Evolutionary conservation across 2,329 filamentous ascomycete species (phyloP).

Genomic region (Hirsutella minnesotensis): DNA sequence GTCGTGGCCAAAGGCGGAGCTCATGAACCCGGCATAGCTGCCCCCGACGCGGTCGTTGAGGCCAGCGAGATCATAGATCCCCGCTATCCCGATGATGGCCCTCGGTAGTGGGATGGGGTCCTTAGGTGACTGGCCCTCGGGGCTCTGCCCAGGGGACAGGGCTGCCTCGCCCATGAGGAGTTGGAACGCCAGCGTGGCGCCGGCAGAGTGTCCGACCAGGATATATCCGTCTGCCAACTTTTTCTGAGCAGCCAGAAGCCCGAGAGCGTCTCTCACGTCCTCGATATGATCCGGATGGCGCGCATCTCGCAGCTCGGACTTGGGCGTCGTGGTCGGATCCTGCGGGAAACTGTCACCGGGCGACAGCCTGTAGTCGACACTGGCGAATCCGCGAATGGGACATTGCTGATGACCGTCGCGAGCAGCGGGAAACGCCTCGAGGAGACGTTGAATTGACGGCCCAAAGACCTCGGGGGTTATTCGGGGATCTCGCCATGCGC

Average conservation of each 20-base stretch:
- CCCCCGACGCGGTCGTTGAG: conserved; percentile 34
- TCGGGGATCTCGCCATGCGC: conserved; percentile 50
- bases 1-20: conserved; percentile 47
- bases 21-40: conserved; percentile 45
- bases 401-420: conserved; percentile 10
- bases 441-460: conserved; percentile 30
- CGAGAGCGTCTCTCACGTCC: conserved; percentile 42
- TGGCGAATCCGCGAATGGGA: conserved; percentile 48
- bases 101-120: conserved; percentile 27
- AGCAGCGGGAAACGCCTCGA: conserved; percentile 10
- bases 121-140: not conserved
- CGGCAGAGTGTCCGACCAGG: conserved; percentile 50
- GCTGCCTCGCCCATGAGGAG: conserved; percentile 32
- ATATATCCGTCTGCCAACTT: conserved; percentile 38
- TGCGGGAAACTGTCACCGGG: conserved; percentile 33
- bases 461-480: conserved; percentile 33
- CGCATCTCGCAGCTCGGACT: conserved; percentile 27
- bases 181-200: conserved; percentile 53
- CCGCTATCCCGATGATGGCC: conserved; percentile 49
- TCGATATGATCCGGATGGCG: conserved; percentile 47
- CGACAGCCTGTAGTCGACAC: conserved; percentile 51
- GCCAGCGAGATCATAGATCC: conserved; percentile 53
- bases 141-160: conserved; percentile 7
- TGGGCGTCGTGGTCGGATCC: conserved; percentile 13
- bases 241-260: conserved; percentile 33